A percentile compares a stretch with the other conserved stretches of the same genome.
These are phyloP conservation scores for Penicillium riverlandense DNA, from an alignment of 495 filamentous ascomycete species.

Conservation along the genomic window DNA sequence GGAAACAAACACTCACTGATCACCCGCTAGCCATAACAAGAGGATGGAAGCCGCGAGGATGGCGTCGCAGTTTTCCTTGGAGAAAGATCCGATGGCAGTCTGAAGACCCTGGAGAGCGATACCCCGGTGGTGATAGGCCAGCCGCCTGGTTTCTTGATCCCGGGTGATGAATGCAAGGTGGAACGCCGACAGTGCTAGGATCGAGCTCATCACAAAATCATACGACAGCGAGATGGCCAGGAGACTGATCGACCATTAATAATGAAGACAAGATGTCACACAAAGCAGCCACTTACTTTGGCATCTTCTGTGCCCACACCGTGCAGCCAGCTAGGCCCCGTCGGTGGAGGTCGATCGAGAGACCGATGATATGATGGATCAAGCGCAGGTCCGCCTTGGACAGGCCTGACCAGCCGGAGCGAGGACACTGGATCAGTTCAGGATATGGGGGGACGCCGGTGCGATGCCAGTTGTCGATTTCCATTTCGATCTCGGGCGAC, in stretches of 20 bases:
- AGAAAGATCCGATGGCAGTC: conserved; percentile 78
- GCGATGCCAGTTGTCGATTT: conserved; percentile 74
- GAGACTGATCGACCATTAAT: conserved; percentile 49
- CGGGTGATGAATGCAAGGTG: conserved; percentile 83
- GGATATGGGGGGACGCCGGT: conserved; percentile 86
- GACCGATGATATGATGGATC: conserved; percentile 83
- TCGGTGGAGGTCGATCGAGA: conserved; percentile 73
- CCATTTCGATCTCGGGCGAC: conserved; percentile 72
- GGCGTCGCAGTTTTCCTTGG: conserved; percentile 79
- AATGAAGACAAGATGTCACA: not conserved
- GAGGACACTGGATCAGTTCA: conserved; percentile 63
- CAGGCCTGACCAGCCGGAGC: conserved; percentile 49
- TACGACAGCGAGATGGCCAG: conserved; percentile 73
- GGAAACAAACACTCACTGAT: conserved; percentile 65
- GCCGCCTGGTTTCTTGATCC: conserved; percentile 72
- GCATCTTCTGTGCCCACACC: conserved; percentile 86
- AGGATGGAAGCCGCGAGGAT: conserved; percentile 88
- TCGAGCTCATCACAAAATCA: conserved; percentile 85
- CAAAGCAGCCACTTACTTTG: conserved; percentile 57
- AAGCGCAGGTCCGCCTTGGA: conserved; percentile 74
- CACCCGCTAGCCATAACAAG: conserved; percentile 91
- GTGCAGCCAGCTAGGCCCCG: conserved; percentile 74
- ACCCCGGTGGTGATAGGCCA: conserved; percentile 80
- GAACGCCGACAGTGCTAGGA: conserved; percentile 84
- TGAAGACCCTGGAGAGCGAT: conserved; percentile 82